Evolutionary conservation across 805 yeast genomes (phyloP), one percentile per base, ranked within the genome.

Genomic region (Yarrowia divulgata): DNA sequence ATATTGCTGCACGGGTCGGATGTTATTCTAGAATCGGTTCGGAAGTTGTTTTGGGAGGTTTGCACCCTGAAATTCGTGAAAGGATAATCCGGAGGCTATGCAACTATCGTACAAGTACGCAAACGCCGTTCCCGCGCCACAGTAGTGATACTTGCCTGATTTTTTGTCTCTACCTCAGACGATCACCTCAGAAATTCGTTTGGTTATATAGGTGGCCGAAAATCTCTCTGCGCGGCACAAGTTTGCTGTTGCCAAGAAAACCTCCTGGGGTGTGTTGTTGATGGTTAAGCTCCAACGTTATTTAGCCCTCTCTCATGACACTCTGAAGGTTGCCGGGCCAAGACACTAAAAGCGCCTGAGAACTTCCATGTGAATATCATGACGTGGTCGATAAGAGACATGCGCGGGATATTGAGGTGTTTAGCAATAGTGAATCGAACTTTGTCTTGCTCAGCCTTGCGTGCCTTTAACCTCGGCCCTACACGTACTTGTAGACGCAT

Each of bases 11-110:
- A 12, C 58, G 58, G 58, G n/a, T 54, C 58, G 58, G 58, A 54
- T 18, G 58, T 54, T 37, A 54, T 54, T 54, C 13, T 54, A 16
- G 43, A n/a, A 49, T 49, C 55, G 39, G 55, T 49, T 49, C 55
- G 55, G 55, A 49, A 3, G 19, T 32, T 19, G 18, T 35, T 16
- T 50, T 52, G 57, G 57, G 58, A 54, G 58, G 8, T 52, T 54
- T 6, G 58, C 43, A 54, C 43, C 58, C 58, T 54, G 58, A 54
- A 18, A 23, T 35, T 54, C 37, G 16, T 7, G 13, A 8, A n/a
- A n/a, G 12, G 34, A 46, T 23, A n/a, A 23, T 45, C 29, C 16
- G 48, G 14, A 19, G 3, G 46, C 9, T 8, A 2, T 19, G 19
- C 40, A 45, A 45, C 46, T 42, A 16, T 43, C 5, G n/a, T 40